Percentiles rank a stretch among this genome's conserved stretches.
These are phyloP conservation scores for Venturia nashicola DNA, from an alignment of 2,329 filamentous ascomycete species.

Conservation along the genomic window DNA sequence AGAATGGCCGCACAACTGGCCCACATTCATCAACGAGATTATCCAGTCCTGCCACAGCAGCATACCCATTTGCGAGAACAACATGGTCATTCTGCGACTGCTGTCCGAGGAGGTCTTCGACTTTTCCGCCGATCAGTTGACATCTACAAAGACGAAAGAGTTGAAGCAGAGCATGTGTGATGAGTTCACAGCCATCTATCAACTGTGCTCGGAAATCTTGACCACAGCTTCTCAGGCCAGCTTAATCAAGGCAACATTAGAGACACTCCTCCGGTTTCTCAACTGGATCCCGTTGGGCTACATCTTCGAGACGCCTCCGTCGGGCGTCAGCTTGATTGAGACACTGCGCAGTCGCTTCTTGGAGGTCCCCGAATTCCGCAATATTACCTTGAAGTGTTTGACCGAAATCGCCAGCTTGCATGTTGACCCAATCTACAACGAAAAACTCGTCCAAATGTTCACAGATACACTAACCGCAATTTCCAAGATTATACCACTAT, in stretches of 20 bases:
- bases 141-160: slow-evolving; percentile 91
- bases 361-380: slow-evolving; percentile 87
- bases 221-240: slow-evolving; percentile 79
- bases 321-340: slow-evolving; percentile 60
- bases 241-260: slow-evolving; percentile 89
- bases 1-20: slow-evolving; percentile 99
- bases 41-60: slow-evolving; percentile 91
- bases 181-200: slow-evolving; percentile 97
- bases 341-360: slow-evolving; percentile 87
- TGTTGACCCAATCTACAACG: slow-evolving; percentile 77
- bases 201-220: slow-evolving; percentile 90
- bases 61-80: slow-evolving; percentile 97
- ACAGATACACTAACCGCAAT: slow-evolving; percentile 91
- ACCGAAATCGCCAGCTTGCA: slow-evolving; percentile 94
- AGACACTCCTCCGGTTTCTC: slow-evolving; percentile 89
- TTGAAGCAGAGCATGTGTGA: slow-evolving; percentile 98
- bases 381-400: slow-evolving; percentile 89
- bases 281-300: slow-evolving; percentile 99
- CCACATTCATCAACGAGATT: slow-evolving; percentile 99
- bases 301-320: slow-evolving; percentile 82
- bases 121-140: slow-evolving; percentile 98
- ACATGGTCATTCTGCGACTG: slow-evolving; percentile 94
- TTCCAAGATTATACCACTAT: slow-evolving; percentile 81
- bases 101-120: slow-evolving; percentile 98
- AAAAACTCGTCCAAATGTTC: slow-evolving; percentile 96